Conservation (phyloP, 345 rosid genomes). For the Isatis tinctoria region DNA sequence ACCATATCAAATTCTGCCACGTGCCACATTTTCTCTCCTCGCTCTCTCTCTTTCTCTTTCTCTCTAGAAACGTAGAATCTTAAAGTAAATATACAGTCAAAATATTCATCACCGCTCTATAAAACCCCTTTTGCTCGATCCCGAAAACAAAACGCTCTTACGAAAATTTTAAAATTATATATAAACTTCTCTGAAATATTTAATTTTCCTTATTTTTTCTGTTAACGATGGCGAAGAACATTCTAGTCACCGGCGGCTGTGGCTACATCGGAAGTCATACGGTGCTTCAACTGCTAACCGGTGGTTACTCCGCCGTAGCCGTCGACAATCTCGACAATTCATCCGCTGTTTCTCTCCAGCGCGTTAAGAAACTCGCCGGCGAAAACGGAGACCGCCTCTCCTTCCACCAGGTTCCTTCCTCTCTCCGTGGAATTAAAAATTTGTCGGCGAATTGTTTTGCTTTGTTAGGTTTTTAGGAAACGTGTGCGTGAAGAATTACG, state of each 20-base stretch:
- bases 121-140: constrained; percentile 19
- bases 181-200: background rate
- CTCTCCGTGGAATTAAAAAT: background rate
- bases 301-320: constrained; percentile 61
- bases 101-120: constrained; percentile 11
- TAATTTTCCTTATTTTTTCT: too few species aligned
- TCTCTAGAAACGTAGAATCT: constrained; percentile 27
- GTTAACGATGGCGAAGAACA: constrained; percentile 37
- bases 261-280: constrained; percentile 97
- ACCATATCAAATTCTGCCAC: constrained; percentile 13
- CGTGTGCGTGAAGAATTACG: constrained; percentile 19
- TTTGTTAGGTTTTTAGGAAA: background rate
- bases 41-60: background rate
- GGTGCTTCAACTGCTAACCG: constrained; percentile 73
- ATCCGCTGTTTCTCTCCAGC: constrained; percentile 47
- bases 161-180: background rate
- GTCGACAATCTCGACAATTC: constrained; percentile 85
- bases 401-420: constrained; percentile 54
- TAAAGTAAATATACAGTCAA: constrained; percentile 21
- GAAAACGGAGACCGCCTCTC: constrained; percentile 46
- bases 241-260: constrained; percentile 92
- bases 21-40: background rate
- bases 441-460: background rate
- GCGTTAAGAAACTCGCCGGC: constrained; percentile 70
- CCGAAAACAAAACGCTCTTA: background rate